Evolutionary conservation across 2,329 filamentous ascomycete genomes (phyloP).

Genomic region (Microascus cirrosus): DNA sequence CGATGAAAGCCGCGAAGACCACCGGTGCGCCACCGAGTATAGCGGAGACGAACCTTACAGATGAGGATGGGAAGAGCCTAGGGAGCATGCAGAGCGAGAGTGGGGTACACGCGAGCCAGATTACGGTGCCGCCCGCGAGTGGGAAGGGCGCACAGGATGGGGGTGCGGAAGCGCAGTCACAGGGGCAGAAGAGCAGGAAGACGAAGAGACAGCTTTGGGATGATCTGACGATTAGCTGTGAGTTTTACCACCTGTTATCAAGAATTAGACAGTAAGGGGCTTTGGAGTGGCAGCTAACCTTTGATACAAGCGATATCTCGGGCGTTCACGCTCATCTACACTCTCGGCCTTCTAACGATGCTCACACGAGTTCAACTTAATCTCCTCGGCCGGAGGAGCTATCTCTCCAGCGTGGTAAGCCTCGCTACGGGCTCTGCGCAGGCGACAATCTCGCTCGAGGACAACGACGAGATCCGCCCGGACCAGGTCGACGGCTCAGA

Average conservation of each 20-base stretch:
- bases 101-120: constrained; percentile 73
- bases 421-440: constrained; percentile 67
- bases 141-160: constrained; percentile 23
- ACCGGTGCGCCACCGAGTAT: constrained; percentile 48
- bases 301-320: constrained; percentile 65
- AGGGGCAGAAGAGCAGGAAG: constrained; percentile 46
- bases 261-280: neutral
- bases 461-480: constrained; percentile 79
- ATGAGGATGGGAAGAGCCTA: constrained; percentile 74
- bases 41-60: constrained; percentile 61
- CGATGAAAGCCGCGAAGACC: constrained; percentile 59
- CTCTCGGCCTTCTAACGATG: constrained; percentile 76
- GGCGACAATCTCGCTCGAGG: constrained; percentile 78
- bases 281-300: neutral
- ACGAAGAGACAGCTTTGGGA: constrained; percentile 94
- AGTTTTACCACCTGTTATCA: constrained; percentile 20
- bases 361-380: constrained; percentile 94
- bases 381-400: constrained; percentile 87
- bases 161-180: constrained; percentile 21
- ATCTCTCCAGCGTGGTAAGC: constrained; percentile 89
- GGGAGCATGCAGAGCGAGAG: constrained; percentile 69
- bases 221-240: constrained; percentile 91
- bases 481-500: constrained; percentile 82
- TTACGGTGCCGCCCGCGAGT: constrained; percentile 34
- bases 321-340: constrained; percentile 86